phyloP scores from a whole-genome alignment of 345 rosid species.

The Tarenaya hassleriana region DNA sequence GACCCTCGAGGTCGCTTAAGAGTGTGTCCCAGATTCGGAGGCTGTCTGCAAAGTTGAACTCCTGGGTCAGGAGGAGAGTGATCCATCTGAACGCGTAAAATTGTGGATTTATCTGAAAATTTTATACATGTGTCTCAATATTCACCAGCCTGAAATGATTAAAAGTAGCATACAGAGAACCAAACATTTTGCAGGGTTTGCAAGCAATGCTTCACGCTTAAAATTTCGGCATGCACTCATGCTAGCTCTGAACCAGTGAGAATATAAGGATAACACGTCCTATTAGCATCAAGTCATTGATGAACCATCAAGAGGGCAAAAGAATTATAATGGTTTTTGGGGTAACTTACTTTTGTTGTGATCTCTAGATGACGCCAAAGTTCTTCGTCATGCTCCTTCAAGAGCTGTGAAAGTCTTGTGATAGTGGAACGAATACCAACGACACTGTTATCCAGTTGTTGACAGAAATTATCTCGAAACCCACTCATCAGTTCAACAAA shows the following conservation, averaged over 20 bases:
- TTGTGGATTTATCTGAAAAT: conserved; percentile 93
- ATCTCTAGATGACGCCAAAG: conserved; percentile 98
- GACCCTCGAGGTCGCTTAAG: conserved; percentile 90
- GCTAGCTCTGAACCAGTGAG: no score
- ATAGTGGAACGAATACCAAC: conserved; percentile 91
- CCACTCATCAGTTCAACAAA: conserved; percentile 93
- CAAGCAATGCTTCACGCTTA: no score
- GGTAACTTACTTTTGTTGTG: conserved; percentile 73
- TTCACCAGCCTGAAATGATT: conserved; percentile 6
- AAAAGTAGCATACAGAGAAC: no score
- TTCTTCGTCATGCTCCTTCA: conserved; percentile 94
- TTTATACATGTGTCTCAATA: conserved; percentile 12
- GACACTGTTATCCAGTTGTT: conserved; percentile 98
- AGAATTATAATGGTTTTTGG: not conserved
- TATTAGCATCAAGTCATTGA: no score
- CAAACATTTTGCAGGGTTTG: no score
- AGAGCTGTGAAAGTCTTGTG: conserved; percentile 63
- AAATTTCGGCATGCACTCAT: no score
- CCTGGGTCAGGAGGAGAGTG: conserved; percentile 93
- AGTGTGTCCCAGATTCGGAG: conserved; percentile 96
- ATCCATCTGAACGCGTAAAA: conserved; percentile 98
- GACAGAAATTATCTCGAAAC: conserved; percentile 90
- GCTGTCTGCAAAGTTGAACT: conserved; percentile 82
- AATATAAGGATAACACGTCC: no score
- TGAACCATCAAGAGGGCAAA: no score